Conservation (phyloP, 2,329 filamentous ascomycete genomes). For the Trichophyton benhamiae region DNA sequence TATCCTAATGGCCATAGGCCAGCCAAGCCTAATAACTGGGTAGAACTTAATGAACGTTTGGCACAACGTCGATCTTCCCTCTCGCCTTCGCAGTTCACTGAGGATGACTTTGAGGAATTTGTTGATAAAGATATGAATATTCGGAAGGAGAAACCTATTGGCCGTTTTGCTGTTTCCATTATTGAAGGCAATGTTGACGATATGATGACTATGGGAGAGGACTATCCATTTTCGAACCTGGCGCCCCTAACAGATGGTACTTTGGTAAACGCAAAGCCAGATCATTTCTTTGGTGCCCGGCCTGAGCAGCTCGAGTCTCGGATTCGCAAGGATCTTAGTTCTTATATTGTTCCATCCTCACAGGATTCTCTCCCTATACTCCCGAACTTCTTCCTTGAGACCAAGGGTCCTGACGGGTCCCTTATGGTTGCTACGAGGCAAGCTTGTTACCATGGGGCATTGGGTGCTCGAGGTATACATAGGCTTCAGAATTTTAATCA, state of each 20-base stretch:
- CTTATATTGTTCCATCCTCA: conserved; percentile 21
- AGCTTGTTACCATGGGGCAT: conserved; percentile 29
- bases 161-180: conserved; percentile 22
- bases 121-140: background rate
- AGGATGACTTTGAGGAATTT: background rate
- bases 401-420: conserved; percentile 27
- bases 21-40: background rate
- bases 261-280: conserved; percentile 17
- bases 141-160: conserved; percentile 25
- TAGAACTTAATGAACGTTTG: background rate
- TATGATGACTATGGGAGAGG: conserved; percentile 14
- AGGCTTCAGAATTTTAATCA: conserved; percentile 27
- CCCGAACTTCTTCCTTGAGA: conserved; percentile 35
- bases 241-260: conserved; percentile 25
- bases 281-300: conserved; percentile 22
- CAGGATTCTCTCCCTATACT: conserved; percentile 20
- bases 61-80: background rate
- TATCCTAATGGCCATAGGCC: background rate
- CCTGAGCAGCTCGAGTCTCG: conserved; percentile 20
- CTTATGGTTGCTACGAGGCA: conserved; percentile 23
- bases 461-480: conserved; percentile 29
- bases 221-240: conserved; percentile 26
- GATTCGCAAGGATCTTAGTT: conserved; percentile 17
- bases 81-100: background rate
- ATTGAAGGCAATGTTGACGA: conserved; percentile 11